Percentiles rank a stretch among this genome's conserved stretches.
phyloP scores from a whole-genome alignment of 2,329 filamentous ascomycete species.

The Boeremia lycopersici region DNA sequence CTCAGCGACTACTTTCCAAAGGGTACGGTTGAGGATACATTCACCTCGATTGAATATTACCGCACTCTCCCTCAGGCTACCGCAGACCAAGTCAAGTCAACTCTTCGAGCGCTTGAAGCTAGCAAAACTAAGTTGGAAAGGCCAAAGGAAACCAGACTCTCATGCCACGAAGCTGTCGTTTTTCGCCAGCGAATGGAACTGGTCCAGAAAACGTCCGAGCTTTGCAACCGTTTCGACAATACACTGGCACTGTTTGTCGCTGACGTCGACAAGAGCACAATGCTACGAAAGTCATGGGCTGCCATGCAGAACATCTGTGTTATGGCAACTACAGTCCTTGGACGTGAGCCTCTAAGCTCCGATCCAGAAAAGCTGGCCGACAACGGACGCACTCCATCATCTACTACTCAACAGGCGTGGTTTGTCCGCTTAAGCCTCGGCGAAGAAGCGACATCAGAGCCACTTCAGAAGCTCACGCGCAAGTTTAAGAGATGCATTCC shows the following conservation, averaged over 20 bases:
- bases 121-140: not conserved
- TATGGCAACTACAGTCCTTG: not conserved
- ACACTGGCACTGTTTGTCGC: conserved; percentile 33
- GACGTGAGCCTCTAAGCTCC: not conserved
- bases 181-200: conserved; percentile 20
- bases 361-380: not conserved
- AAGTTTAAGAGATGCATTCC: conserved; percentile 24
- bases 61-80: conserved; percentile 25
- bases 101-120: not conserved
- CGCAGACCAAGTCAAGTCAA: conserved; percentile 7
- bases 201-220: conserved; percentile 7
- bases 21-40: conserved; percentile 27
- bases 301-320: conserved; percentile 28
- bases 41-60: conserved; percentile 36
- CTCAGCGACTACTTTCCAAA: conserved; percentile 8
- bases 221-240: conserved; percentile 20
- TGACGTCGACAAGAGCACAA: conserved; percentile 23
- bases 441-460: not conserved
- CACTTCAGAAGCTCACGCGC: conserved; percentile 8
- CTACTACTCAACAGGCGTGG: conserved; percentile 19
- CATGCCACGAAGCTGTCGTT: conserved; percentile 27
- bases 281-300: conserved; percentile 37
- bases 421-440: conserved; percentile 20
- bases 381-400: not conserved
- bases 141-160: not conserved